Percentiles rank a stretch among this genome's conserved stretches.
Conservation (phyloP, 225 moss, liverwort and hornwort genomes). For the Asterella californica region DNA sequence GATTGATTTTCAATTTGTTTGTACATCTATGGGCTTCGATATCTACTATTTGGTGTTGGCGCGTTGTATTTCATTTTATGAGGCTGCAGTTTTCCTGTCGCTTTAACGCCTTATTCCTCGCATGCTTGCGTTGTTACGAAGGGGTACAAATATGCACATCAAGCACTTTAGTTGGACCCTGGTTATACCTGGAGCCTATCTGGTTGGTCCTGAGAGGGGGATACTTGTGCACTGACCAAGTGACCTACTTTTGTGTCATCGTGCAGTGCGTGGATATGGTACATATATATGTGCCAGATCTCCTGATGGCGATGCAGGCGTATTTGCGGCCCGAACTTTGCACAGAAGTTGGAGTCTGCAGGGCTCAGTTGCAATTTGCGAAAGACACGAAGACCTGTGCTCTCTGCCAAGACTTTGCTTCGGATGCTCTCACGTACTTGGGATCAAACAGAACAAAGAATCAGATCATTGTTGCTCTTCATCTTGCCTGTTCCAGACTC, state of each 20-base stretch:
- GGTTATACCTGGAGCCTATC: background rate
- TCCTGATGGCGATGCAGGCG: conserved; percentile 24
- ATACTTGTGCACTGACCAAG: background rate
- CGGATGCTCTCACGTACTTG: conserved; percentile 36
- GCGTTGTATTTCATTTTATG: no score
- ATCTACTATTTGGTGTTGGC: no score
- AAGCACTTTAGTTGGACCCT: background rate
- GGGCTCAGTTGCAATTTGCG: background rate
- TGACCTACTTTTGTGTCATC: background rate
- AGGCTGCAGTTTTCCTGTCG: background rate
- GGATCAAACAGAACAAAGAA: conserved; percentile 28
- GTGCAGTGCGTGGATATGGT: conserved; percentile 41
- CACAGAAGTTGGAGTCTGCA: conserved; percentile 31
- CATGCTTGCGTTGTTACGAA: background rate
- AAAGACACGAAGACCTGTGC: conserved; percentile 30
- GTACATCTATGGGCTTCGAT: background rate
- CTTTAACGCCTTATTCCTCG: background rate
- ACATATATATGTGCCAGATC: conserved; percentile 31
- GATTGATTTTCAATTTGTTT: background rate
- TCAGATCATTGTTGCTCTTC: conserved; percentile 49
- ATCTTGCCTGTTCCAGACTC: conserved; percentile 69
- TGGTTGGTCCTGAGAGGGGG: no score
- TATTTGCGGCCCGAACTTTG: conserved; percentile 41
- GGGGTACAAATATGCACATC: background rate
- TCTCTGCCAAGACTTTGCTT: conserved; percentile 39